Evolutionary conservation across 1,284 basidiomycete species (phyloP).

Genomic region (Ceratobasidium sp.): DNA sequence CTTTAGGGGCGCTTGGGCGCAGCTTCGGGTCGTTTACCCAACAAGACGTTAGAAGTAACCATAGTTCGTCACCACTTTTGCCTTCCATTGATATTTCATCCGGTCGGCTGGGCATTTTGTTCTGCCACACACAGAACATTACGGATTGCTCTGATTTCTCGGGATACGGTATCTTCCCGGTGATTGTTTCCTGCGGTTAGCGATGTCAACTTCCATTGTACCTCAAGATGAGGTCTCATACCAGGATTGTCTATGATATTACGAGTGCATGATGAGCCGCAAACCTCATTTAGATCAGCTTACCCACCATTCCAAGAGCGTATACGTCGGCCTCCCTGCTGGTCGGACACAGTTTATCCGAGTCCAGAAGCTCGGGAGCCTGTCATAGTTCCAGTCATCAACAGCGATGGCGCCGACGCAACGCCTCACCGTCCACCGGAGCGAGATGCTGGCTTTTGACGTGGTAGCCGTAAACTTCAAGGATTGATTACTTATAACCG

Average conservation of each 20-base stretch:
- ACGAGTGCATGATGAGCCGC: neutral
- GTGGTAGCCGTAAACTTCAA: neutral
- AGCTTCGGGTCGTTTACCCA: too few species aligned
- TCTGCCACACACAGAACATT: too few species aligned
- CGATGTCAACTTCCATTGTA: neutral
- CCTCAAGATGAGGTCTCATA: neutral
- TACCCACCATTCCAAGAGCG: neutral
- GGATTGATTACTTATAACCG: neutral
- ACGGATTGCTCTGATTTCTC: neutral
- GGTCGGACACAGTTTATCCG: neutral
- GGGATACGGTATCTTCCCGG: slow-evolving; percentile 2
- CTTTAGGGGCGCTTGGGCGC: too few species aligned
- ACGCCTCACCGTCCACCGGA: neutral
- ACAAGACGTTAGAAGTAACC: too few species aligned
- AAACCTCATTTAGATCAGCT: neutral
- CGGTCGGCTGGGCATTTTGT: too few species aligned
- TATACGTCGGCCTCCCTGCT: neutral
- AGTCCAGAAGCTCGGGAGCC: neutral
- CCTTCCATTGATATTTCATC: too few species aligned
- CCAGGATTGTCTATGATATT: neutral
- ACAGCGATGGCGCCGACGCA: neutral
- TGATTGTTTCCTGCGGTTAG: slow-evolving; percentile 11
- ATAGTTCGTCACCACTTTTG: too few species aligned
- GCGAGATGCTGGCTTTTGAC: neutral
- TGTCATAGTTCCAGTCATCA: neutral